Percentiles rank a stretch among this genome's conserved stretches.
These are phyloP conservation scores for Coniochaeta pulveracea DNA, from an alignment of 2,329 filamentous ascomycete species.

Conservation along the genomic window DNA sequence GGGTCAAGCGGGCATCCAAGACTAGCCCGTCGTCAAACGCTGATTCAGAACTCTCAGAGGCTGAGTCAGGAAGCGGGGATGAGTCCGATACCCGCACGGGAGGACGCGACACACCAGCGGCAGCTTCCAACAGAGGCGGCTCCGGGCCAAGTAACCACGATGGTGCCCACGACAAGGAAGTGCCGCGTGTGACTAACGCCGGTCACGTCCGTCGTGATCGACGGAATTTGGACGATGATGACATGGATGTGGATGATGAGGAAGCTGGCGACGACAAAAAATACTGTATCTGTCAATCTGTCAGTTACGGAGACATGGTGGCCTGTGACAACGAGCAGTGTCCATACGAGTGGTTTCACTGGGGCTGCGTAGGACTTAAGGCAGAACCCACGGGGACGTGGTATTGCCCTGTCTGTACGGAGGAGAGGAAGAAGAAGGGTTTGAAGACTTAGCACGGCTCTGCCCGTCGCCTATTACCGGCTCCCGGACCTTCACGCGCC, in stretches of 20 bases:
- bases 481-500: too few relatives aligned
- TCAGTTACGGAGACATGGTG: conserved; percentile 82
- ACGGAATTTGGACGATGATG: conserved; percentile 44
- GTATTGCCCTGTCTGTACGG: conserved; percentile 53
- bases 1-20: conserved; percentile 49
- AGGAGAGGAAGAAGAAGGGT: conserved; percentile 38
- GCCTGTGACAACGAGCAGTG: conserved; percentile 78
- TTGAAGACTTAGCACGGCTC: too few relatives aligned
- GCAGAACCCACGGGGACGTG: conserved; percentile 57
- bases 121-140: conserved; percentile 8
- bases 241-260: conserved; percentile 48
- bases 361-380: conserved; percentile 60
- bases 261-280: conserved; percentile 68
- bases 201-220: conserved; percentile 2
- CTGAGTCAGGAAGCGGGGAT: conserved; percentile 42
- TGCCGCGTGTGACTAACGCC: background rate
- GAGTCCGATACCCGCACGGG: conserved; percentile 32
- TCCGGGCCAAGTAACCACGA: conserved; percentile 13
- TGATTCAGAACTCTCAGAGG: conserved; percentile 55
- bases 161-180: conserved; percentile 7
- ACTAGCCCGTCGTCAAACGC: conserved; percentile 52
- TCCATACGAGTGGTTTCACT: conserved; percentile 81
- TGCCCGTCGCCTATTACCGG: too few relatives aligned
- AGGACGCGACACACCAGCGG: conserved; percentile 25
- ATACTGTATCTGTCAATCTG: conserved; percentile 74